Base-by-base conservation (phyloP, 1,139 yeast genomes). In the Hyphopichia wangnamkhiaoensis region DNA sequence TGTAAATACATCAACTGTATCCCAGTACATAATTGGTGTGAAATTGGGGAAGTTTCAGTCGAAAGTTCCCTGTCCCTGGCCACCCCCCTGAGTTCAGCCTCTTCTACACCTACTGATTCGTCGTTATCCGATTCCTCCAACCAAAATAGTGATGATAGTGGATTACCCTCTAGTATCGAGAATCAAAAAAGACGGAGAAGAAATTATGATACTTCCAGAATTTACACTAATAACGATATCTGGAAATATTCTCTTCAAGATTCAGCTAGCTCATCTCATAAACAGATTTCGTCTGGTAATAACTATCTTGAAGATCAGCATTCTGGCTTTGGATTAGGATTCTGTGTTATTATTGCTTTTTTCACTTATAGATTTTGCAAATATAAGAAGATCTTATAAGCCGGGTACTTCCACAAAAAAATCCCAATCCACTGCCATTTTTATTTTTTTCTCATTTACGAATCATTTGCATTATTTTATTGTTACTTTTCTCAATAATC, bases 11-110 rank as follows among this genome's bases (percentile, higher is more conserved):
- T 84, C 49, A 80, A 80, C 49, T 84, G 91, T 54, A 58, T 84
- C 18, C 91, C 91, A 0, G 85, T 84, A 8, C 72, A 79, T 44
- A 82, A 80, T 14, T 84, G 91, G 91, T 84, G 91, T 58, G 83
- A 81, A 37, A 59, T 63, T 33, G 88, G 88, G 4, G 65, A 74
- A 37, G 67, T 81, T 19, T 51, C 63, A 6, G 64, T 71, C 2
- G 50, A 59, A 24, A 38, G n/a, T n/a, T n/a, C n/a, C n/a, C n/a
- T n/a, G n/a, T n/a, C n/a, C n/a, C n/a, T n/a, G n/a, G n/a, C n/a
- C n/a, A n/a, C n/a, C n/a, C n/a, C n/a, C n/a, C n/a, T n/a, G n/a
- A n/a, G n/a, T 13, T 27, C 30, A 5, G 33, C 17, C 8, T 13
- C 33, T 12, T n/a, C n/a, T n/a, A n/a, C n/a, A n/a, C n/a, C n/a